phyloP scores from a whole-genome alignment of 2,329 filamentous ascomycete species.

The Apiospora rasikravindrae region DNA sequence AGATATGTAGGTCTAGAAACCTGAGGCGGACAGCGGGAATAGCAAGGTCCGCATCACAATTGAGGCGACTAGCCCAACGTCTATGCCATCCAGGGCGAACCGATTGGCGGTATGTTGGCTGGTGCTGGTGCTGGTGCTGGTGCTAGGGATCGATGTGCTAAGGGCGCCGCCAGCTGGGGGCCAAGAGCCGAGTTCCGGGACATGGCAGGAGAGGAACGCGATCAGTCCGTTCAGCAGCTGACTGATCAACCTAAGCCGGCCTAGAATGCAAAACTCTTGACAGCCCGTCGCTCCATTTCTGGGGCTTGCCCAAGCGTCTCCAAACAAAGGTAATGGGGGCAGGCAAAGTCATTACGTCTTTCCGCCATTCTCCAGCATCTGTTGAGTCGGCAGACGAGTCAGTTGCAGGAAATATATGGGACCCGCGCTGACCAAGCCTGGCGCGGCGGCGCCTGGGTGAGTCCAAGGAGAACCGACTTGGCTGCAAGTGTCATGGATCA shows the following conservation, averaged over 20 bases:
- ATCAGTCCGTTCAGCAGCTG: neutral
- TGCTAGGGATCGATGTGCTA: neutral
- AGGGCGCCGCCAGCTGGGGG: neutral
- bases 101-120: neutral
- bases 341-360: neutral
- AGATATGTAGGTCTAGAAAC: neutral
- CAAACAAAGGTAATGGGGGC: neutral
- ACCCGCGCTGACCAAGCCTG: neutral
- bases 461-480: neutral
- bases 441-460: neutral
- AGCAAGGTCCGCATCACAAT: neutral
- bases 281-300: neutral
- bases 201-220: neutral
- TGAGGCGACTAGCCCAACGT: neutral
- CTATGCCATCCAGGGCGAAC: neutral
- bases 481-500: neutral
- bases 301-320: neutral
- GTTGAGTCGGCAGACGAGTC: neutral
- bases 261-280: neutral
- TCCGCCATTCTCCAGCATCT: neutral
- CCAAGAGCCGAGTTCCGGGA: slow-evolving; percentile 9
- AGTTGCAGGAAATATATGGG: neutral
- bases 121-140: neutral
- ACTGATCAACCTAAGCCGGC: neutral
- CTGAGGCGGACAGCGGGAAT: neutral